phyloP scores from a whole-genome alignment of 495 filamentous ascomycete genomes.

The Wilcoxina mikolae region DNA sequence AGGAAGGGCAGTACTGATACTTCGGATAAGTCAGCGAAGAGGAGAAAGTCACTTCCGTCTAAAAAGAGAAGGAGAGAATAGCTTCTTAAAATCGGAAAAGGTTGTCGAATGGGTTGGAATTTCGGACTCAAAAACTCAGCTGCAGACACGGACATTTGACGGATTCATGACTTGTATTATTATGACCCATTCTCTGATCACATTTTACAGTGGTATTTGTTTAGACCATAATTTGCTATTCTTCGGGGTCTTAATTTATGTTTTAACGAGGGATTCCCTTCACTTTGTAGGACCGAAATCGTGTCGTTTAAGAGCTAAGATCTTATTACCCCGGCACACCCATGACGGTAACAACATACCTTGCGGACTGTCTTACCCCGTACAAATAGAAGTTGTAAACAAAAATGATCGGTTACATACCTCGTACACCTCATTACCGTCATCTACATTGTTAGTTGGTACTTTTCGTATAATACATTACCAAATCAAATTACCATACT shows the following conservation, averaged over 20 bases:
- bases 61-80: slow-evolving; percentile 2
- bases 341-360: background rate
- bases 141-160: background rate
- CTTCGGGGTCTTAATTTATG: background rate
- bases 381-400: no score
- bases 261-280: no score
- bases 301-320: background rate
- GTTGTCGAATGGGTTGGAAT: background rate
- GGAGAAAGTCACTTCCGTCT: background rate
- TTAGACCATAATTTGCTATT: background rate
- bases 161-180: background rate
- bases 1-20: slow-evolving; percentile 5
- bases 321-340: background rate
- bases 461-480: background rate
- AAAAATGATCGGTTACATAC: no score
- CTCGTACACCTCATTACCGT: background rate
- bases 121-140: background rate
- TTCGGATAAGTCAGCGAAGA: background rate
- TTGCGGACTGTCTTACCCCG: no score
- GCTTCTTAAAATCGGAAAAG: background rate
- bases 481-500: no score
- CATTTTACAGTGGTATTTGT: background rate
- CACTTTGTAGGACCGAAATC: no score
- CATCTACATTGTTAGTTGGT: background rate
- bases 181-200: background rate